These are phyloP conservation scores for Fibroporia radiculosa DNA, from an alignment of 768 basidiomycete species.

Conservation along the genomic window DNA sequence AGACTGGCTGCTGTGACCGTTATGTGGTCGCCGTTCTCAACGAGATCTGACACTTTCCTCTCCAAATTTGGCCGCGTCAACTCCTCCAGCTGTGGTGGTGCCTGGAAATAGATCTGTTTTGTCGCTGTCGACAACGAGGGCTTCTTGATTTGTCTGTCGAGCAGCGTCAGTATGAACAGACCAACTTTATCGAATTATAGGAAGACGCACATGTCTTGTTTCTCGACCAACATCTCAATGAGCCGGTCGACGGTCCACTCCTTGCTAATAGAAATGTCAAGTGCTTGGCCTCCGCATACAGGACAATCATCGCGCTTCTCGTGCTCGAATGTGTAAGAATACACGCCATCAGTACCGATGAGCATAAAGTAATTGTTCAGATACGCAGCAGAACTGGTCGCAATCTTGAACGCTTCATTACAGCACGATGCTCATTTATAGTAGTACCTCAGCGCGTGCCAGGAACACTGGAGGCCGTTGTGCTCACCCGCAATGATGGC, in stretches of 20 bases:
- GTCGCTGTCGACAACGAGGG: constrained; percentile 80
- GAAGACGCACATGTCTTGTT: constrained; percentile 76
- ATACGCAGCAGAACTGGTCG: constrained; percentile 88
- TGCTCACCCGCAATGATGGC: constrained; percentile 88
- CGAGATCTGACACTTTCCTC: constrained; percentile 78
- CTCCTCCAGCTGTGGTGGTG: constrained; percentile 84
- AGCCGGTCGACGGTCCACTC: constrained; percentile 80
- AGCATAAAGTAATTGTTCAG: constrained; percentile 99
- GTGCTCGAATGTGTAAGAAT: constrained; percentile 96
- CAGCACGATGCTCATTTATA: constrained; percentile 76
- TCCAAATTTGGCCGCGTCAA: constrained; percentile 87
- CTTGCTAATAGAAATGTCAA: constrained; percentile 62
- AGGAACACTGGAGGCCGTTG: neutral
- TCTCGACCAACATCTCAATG: constrained; percentile 82
- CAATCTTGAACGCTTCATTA: constrained; percentile 99
- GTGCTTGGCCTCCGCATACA: constrained; percentile 88
- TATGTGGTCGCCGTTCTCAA: constrained; percentile 69
- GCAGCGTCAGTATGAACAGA: neutral
- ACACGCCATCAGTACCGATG: constrained; percentile 92
- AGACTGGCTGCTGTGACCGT: constrained; percentile 83
- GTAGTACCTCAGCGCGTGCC: neutral
- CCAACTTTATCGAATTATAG: too few species aligned
- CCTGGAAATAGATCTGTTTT: constrained; percentile 85
- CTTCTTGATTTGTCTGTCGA: constrained; percentile 85
- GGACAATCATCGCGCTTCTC: constrained; percentile 91